Evolutionary conservation across 1,284 basidiomycete genomes (phyloP).

Genomic region (Cutaneotrichosporon sp.): DNA sequence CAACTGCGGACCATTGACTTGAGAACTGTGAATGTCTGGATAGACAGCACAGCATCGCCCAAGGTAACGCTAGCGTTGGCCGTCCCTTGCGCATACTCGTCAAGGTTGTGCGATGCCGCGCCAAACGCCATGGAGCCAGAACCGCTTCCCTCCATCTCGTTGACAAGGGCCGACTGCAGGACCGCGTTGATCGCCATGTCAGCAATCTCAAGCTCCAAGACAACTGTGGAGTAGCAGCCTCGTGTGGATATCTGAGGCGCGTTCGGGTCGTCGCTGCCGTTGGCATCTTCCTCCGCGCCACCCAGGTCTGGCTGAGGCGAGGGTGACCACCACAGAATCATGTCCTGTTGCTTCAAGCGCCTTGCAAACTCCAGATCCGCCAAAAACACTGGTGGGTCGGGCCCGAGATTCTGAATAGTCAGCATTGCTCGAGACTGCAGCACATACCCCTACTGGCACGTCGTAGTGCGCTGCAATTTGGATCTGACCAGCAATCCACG

Average conservation of each 20-base stretch:
- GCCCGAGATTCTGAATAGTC: constrained; percentile 64
- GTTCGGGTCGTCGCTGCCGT: constrained; percentile 68
- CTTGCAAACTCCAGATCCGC: constrained; percentile 90
- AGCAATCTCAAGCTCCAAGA: constrained; percentile 79
- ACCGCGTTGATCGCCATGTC: constrained; percentile 94
- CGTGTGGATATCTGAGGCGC: constrained; percentile 79
- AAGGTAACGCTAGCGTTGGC: constrained; percentile 71
- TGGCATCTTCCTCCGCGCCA: constrained; percentile 81
- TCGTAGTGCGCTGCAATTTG: constrained; percentile 86
- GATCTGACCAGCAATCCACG: constrained; percentile 76
- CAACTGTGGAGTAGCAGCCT: constrained; percentile 89
- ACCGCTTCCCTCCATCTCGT: constrained; percentile 61
- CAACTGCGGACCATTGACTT: constrained; percentile 86
- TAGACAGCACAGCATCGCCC: constrained; percentile 88
- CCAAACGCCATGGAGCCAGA: constrained; percentile 90
- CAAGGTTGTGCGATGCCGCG: constrained; percentile 80
- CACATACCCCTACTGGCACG: constrained; percentile 64
- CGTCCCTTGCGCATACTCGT: constrained; percentile 75
- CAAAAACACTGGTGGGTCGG: constrained; percentile 78
- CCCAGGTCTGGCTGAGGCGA: constrained; percentile 87
- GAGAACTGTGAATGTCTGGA: constrained; percentile 78
- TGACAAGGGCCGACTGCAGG: constrained; percentile 67
- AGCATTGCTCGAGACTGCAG: constrained; percentile 22
- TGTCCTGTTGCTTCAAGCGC: constrained; percentile 76
- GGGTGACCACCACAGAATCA: constrained; percentile 95